Conservation (phyloP, 2,329 filamentous ascomycete species). For the Fusarium keratoplasticum region DNA sequence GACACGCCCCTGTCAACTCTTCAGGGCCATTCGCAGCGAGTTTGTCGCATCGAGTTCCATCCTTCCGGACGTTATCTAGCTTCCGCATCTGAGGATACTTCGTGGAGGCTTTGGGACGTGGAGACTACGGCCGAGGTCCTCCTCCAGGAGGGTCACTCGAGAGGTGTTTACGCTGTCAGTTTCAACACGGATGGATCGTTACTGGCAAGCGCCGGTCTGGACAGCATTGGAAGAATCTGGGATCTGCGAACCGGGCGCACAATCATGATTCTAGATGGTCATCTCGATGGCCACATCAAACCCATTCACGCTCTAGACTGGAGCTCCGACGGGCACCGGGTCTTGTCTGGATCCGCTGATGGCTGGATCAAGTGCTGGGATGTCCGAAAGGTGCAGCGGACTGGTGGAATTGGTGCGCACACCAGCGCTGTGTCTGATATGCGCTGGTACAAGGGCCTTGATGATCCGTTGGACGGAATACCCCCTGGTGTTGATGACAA, state of each 20-base stretch:
- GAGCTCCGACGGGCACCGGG: slow-evolving; percentile 89
- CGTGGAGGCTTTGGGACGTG: slow-evolving; percentile 97
- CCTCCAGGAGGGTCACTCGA: slow-evolving; percentile 92
- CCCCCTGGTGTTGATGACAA: slow-evolving; percentile 72
- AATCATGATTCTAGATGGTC: slow-evolving; percentile 93
- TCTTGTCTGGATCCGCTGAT: slow-evolving; percentile 91
- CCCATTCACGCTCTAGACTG: slow-evolving; percentile 95
- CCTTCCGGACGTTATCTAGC: slow-evolving; percentile 91
- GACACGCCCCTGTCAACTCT: slow-evolving; percentile 88
- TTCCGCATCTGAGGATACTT: slow-evolving; percentile 94
- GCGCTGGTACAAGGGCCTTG: slow-evolving; percentile 90
- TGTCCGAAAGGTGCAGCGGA: slow-evolving; percentile 85
- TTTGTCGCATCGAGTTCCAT: slow-evolving; percentile 94
- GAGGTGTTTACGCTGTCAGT: slow-evolving; percentile 89
- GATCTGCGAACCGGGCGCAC: slow-evolving; percentile 92
- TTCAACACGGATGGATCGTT: slow-evolving; percentile 95
- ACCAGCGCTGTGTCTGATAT: slow-evolving; percentile 92
- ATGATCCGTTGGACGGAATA: slow-evolving; percentile 75
- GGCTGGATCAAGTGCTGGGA: slow-evolving; percentile 99
- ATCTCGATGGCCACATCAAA: slow-evolving; percentile 83
- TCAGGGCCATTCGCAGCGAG: slow-evolving; percentile 84
- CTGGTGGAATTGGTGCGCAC: slow-evolving; percentile 90
- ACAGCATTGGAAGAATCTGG: slow-evolving; percentile 96
- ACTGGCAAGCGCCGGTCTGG: slow-evolving; percentile 89
- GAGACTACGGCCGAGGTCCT: slow-evolving; percentile 85